phyloP scores from a whole-genome alignment of 2,329 filamentous ascomycete genomes.

The Tothia fuscella region DNA sequence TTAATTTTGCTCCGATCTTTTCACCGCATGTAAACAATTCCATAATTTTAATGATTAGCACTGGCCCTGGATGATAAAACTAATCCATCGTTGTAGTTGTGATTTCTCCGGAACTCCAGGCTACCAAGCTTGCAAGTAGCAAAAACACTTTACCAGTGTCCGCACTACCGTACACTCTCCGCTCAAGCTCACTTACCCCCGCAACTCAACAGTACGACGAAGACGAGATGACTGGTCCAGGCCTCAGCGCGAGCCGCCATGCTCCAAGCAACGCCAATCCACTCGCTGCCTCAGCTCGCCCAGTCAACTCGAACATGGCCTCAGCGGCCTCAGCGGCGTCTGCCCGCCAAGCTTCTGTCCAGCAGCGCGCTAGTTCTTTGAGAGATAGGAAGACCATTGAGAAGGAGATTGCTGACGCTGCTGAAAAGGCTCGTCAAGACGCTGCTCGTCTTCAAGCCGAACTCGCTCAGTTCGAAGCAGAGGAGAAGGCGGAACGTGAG shows the following conservation, averaged over 20 bases:
- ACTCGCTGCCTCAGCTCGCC: too few relatives aligned
- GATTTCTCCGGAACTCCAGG: too few relatives aligned
- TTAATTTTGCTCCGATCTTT: too few relatives aligned
- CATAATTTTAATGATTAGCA: too few relatives aligned
- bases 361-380: neutral
- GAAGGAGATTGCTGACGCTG: neutral
- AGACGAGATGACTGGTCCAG: slow-evolving; percentile 3
- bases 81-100: too few relatives aligned
- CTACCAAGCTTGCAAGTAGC: neutral
- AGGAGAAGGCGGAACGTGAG: neutral
- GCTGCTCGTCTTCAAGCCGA: neutral
- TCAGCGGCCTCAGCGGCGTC: too few relatives aligned
- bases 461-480: neutral
- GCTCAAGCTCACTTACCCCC: slow-evolving; percentile 1
- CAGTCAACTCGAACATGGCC: neutral
- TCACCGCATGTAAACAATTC: too few relatives aligned
- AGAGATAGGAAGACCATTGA: neutral
- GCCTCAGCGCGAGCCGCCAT: neutral
- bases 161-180: slow-evolving; percentile 3
- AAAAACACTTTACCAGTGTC: neutral
- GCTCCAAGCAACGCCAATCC: neutral
- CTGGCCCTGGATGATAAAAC: too few relatives aligned
- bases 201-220: neutral
- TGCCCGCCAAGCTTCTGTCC: too few relatives aligned
- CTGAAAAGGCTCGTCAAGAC: neutral